Conservation (phyloP, 495 filamentous ascomycete species). For the Penicillium chermesinum region DNA sequence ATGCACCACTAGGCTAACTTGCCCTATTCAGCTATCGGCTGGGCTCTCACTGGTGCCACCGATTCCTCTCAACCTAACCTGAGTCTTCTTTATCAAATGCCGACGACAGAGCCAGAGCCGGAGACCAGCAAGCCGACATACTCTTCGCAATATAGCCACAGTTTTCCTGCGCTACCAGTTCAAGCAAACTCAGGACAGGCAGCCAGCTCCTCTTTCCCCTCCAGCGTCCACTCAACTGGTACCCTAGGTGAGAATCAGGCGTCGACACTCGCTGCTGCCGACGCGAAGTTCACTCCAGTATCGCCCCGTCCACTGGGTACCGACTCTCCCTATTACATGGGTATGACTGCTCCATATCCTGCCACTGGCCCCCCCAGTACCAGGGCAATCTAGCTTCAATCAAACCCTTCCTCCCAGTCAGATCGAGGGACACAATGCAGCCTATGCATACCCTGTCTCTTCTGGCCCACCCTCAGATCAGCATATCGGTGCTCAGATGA, state of each 20-base stretch:
- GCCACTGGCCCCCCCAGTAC: conserved; percentile 22
- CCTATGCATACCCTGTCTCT: conserved; percentile 24
- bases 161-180: conserved; percentile 23
- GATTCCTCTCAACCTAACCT: conserved; percentile 76
- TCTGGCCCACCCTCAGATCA: conserved; percentile 30
- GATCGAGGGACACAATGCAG: conserved; percentile 16
- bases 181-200: conserved; percentile 17
- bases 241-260: conserved; percentile 13
- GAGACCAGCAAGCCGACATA: conserved; percentile 18
- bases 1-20: not conserved
- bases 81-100: conserved; percentile 64
- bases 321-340: conserved; percentile 26
- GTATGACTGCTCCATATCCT: conserved; percentile 28
- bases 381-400: conserved; percentile 43
- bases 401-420: conserved; percentile 38
- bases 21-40: conserved; percentile 56
- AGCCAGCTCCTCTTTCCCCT: conserved; percentile 21
- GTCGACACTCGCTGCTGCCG: conserved; percentile 13
- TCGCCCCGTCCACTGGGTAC: conserved; percentile 11
- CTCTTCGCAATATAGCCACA: conserved; percentile 34
- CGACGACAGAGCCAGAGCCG: conserved; percentile 22
- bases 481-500: conserved; percentile 34
- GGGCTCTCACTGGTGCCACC: conserved; percentile 74
- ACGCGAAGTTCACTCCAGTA: conserved; percentile 20
- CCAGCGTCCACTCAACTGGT: conserved; percentile 12